Percentiles rank a stretch among this genome's conserved stretches.
Evolutionary conservation across 2,329 filamentous ascomycete genomes (phyloP).

Genomic region (Ophiocordyceps camponoti-rufipedis): DNA sequence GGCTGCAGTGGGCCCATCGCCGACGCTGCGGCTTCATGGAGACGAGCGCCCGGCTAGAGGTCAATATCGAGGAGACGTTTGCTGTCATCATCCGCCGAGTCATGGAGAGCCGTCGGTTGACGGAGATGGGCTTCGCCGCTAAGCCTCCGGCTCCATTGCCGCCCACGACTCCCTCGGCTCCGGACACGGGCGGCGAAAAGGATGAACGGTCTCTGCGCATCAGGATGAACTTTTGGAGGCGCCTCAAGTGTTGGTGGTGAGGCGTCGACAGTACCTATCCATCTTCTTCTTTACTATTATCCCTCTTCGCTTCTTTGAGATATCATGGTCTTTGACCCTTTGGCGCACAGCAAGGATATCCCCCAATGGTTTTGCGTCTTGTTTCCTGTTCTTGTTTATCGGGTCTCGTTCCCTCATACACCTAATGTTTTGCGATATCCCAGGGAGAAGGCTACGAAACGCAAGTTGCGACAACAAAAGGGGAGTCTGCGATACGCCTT

Average conservation of each 20-base stretch:
- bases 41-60: slow-evolving; percentile 66
- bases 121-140: slow-evolving; percentile 22
- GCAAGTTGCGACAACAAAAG: no score
- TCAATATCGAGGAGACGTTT: slow-evolving; percentile 83
- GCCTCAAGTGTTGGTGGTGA: slow-evolving; percentile 34
- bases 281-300: background rate
- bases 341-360: no score
- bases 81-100: slow-evolving; percentile 47
- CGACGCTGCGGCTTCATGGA: slow-evolving; percentile 76
- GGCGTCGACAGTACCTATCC: background rate
- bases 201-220: slow-evolving; percentile 8
- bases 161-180: slow-evolving; percentile 34
- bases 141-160: slow-evolving; percentile 25
- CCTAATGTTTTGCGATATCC: no score
- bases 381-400: no score
- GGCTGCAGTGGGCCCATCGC: slow-evolving; percentile 59
- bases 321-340: no score
- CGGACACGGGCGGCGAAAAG: slow-evolving; percentile 21
- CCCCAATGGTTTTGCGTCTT: no score
- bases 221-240: slow-evolving; percentile 34
- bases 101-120: slow-evolving; percentile 34
- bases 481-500: background rate
- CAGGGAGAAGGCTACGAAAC: no score
- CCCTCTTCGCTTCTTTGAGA: background rate
- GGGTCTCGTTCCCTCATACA: no score